Evolutionary conservation across 1,139 yeast genomes (phyloP).

Genomic region (Protomyces lactucae-debilis): DNA sequence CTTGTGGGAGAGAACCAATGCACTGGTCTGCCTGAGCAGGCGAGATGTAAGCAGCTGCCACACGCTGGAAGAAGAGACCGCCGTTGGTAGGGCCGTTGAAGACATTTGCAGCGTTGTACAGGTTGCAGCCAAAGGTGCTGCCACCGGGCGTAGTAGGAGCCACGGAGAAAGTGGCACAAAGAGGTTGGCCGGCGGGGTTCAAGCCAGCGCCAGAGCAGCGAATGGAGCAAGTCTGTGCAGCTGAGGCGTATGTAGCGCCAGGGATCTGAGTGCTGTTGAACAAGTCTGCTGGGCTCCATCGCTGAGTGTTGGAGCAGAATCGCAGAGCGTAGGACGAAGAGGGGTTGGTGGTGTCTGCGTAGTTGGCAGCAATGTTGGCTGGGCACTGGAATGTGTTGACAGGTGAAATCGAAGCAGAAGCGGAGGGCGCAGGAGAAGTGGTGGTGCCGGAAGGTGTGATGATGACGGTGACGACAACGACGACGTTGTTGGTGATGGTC

Average conservation of each 20-base stretch:
- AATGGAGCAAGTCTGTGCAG: slow-evolving; percentile 20
- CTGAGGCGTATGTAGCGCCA: slow-evolving; percentile 16
- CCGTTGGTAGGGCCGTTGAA: slow-evolving; percentile 26
- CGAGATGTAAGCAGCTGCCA: not conserved
- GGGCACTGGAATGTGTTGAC: slow-evolving; percentile 26
- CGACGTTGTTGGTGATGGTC: slow-evolving; percentile 11
- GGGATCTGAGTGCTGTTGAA: slow-evolving; percentile 16
- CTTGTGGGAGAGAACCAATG: slow-evolving; percentile 6
- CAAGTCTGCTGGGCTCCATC: slow-evolving; percentile 23
- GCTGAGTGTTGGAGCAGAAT: slow-evolving; percentile 25
- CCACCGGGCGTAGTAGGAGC: slow-evolving; percentile 24
- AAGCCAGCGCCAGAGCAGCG: slow-evolving; percentile 8
- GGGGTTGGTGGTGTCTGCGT: slow-evolving; percentile 20
- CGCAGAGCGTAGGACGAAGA: slow-evolving; percentile 8
- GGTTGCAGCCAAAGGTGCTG: slow-evolving; percentile 18
- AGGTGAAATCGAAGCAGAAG: not conserved
- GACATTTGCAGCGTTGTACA: slow-evolving; percentile 24
- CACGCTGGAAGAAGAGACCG: slow-evolving; percentile 24
- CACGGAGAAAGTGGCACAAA: slow-evolving; percentile 21
- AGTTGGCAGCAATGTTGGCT: slow-evolving; percentile 20
- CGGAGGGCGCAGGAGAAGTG: slow-evolving; percentile 8
- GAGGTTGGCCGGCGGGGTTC: not conserved
- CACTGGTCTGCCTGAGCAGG: slow-evolving; percentile 13
- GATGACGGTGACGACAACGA: slow-evolving; percentile 8
- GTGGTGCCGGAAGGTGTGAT: slow-evolving; percentile 6